phyloP scores from a whole-genome alignment of 192 early-diverging fungal genomes.

The Ambispora gerdemannii region DNA sequence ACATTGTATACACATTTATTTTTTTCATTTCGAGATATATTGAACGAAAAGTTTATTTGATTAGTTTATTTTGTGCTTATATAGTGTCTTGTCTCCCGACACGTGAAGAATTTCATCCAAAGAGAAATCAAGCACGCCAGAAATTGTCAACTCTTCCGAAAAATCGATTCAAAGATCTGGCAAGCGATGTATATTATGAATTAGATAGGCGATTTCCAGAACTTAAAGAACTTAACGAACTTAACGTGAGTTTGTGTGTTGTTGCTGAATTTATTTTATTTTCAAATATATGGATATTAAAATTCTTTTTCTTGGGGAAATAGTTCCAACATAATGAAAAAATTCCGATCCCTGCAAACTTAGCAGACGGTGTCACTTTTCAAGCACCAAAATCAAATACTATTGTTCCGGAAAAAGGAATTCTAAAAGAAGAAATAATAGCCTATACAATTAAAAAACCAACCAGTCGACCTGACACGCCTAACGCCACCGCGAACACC shows the following conservation, averaged over 20 bases:
- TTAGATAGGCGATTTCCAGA: slow-evolving; percentile 62
- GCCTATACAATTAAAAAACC: slow-evolving; percentile 23
- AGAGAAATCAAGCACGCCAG: slow-evolving; percentile 94
- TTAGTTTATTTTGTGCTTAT: slow-evolving; percentile 23
- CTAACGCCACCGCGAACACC: neutral
- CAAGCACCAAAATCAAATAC: slow-evolving; percentile 21
- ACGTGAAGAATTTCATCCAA: slow-evolving; percentile 86
- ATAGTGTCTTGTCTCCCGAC: slow-evolving; percentile 79
- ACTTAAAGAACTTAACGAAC: slow-evolving; percentile 42
- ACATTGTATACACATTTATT: neutral
- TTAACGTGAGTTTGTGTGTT: too few relatives aligned
- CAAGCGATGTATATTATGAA: slow-evolving; percentile 82
- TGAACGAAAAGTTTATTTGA: slow-evolving; percentile 4
- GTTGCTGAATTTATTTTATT: slow-evolving; percentile 30
- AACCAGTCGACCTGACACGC: slow-evolving; percentile 17
- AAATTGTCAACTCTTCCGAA: slow-evolving; percentile 91
- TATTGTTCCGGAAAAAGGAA: slow-evolving; percentile 26
- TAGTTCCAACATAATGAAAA: neutral
- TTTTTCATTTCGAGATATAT: neutral
- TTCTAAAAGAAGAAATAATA: slow-evolving; percentile 20
- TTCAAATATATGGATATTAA: too few relatives aligned
- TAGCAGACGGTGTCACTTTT: slow-evolving; percentile 4
- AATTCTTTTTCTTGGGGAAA: neutral
- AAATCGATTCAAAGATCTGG: slow-evolving; percentile 87
- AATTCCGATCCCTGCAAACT: neutral